phyloP scores from a whole-genome alignment of 192 early-diverging fungal species.

The Entomortierella chlamydospora region DNA sequence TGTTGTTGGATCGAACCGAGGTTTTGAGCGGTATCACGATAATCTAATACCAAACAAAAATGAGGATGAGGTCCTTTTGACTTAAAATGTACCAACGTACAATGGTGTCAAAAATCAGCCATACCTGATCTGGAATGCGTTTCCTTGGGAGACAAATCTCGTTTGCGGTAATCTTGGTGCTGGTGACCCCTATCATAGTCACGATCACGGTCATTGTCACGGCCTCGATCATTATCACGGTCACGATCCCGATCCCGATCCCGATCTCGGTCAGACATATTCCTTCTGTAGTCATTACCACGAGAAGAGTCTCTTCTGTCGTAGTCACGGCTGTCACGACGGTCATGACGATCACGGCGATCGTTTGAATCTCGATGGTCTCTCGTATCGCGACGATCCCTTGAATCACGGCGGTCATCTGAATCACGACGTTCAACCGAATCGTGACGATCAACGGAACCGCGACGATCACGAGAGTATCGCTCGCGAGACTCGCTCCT shows the following conservation, averaged over 20 bases:
- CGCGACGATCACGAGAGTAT: neutral
- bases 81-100: too few relatives aligned
- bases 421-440: neutral
- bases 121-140: neutral
- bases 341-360: conserved; percentile 4
- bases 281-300: neutral
- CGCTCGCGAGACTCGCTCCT: conserved; percentile 20
- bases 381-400: neutral
- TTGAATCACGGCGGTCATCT: neutral
- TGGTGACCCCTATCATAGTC: neutral
- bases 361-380: conserved; percentile 1
- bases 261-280: neutral
- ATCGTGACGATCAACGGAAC: neutral
- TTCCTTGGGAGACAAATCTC: neutral
- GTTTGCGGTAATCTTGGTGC: neutral
- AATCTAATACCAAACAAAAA: neutral
- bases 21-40: neutral
- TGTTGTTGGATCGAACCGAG: neutral
- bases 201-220: neutral
- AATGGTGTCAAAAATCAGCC: neutral
- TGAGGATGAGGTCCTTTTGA: neutral
- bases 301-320: neutral
- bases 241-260: conserved; percentile 1
- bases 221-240: conserved; percentile 4
- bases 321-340: conserved; percentile 1